Evolutionary conservation across 164 flowering plant species (phyloP), one percentile per base, ranked within the genome.

Genomic region (Chimonanthus praecox): DNA sequence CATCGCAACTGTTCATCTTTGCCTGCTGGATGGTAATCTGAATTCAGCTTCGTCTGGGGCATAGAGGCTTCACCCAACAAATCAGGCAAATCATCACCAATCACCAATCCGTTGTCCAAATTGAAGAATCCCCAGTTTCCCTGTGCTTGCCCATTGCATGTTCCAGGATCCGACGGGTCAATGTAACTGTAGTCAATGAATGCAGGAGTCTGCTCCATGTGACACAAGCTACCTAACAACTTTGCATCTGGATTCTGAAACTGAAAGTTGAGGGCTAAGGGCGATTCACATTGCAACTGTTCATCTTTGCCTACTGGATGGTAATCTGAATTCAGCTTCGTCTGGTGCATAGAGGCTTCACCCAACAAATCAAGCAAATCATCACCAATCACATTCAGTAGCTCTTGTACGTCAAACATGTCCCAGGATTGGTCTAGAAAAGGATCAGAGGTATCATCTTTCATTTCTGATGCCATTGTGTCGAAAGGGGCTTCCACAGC

Each of bases 401-500:
- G 73, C 66, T 85, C 91, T 6, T 83, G 84, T 58, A 84, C 81
- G 73, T 86, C 87, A 72, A 89, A 88, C 85, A 85, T 72, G 49
- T 89, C 94, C 10, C 43, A 4, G 3, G 13, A 11, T 13, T 66
- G 48, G 16, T 18, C 49, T 16, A 8, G 49, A 5, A 10, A 4
- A 11, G 5, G 11, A 48, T 68, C 13, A 13, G n/a, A 5, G 48
- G 51, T 13, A 13, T 20, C 70, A 10, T 48, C 70, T 3, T 48
- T n/a, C 58, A 48, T 2, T 54, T 66, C 68, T 11, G 68, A 43
- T 16, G 15, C 45, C 49, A 66, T 48, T 44, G 47, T 10, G 5
- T 7, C 47, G 1, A 66, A 45, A 3, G 68, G 68, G 16, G 68
- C 68, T 44, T 66, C 47, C 44, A 44, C 48, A 45, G 68, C 75